A percentile compares a stretch with the other conserved stretches of the same genome.
Evolutionary conservation across 371 early-diverging fungal genomes (phyloP).

Genomic region (Apophysomyces sp.): DNA sequence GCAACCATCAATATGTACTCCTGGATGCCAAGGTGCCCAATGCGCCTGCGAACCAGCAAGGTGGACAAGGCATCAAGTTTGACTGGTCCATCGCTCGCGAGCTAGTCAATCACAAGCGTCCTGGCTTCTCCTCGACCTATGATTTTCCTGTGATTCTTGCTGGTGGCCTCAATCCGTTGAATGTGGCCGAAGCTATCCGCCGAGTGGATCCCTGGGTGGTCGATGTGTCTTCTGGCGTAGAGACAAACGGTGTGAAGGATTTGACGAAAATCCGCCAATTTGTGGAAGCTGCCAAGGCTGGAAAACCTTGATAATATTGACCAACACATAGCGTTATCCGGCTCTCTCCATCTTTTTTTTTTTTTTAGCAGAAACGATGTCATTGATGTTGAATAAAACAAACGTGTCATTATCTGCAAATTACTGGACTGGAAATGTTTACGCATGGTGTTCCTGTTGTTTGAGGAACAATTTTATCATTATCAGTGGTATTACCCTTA

Average conservation of each 20-base stretch:
- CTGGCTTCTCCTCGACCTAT: conserved; percentile 20
- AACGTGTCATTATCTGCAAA: too few relatives aligned
- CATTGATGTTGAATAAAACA: too few relatives aligned
- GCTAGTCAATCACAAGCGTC: conserved; percentile 44
- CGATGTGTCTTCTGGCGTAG: conserved; percentile 93
- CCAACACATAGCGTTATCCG: too few relatives aligned
- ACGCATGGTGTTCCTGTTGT: too few relatives aligned
- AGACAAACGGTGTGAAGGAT: conserved; percentile 75
- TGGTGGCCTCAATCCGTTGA: conserved; percentile 87
- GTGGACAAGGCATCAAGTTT: conserved; percentile 72
- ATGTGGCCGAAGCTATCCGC: conserved; percentile 72
- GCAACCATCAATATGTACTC: conserved; percentile 64
- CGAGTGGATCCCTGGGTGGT: conserved; percentile 82
- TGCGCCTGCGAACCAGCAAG: conserved; percentile 54
- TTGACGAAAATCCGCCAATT: conserved; percentile 65
- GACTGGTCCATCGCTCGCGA: conserved; percentile 79
- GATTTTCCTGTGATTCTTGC: conserved; percentile 79
- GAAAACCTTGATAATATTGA: neutral
- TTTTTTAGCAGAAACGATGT: too few relatives aligned
- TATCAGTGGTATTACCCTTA: too few relatives aligned
- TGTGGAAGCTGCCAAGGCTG: conserved; percentile 52
- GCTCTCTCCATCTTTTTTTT: too few relatives aligned
- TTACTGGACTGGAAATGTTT: too few relatives aligned
- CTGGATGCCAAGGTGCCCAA: conserved; percentile 69
- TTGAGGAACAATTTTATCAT: too few relatives aligned